phyloP scores from a whole-genome alignment of 768 basidiomycete species.

The Clathrus columnatus region DNA sequence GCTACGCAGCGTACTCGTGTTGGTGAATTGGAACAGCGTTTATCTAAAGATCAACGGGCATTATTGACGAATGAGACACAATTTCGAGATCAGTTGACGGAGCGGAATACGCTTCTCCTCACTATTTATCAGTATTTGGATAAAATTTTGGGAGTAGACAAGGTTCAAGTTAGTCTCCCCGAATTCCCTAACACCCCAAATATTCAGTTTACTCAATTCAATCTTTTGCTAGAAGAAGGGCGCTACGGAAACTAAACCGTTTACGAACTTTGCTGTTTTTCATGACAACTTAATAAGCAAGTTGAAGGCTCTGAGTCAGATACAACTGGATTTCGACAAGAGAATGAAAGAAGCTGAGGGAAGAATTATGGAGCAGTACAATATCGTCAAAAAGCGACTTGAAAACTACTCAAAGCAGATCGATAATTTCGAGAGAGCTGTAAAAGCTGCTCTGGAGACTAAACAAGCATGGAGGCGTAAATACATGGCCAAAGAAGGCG shows the following conservation, averaged over 20 bases:
- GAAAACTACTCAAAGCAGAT: slow-evolving; percentile 87
- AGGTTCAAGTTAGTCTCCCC: slow-evolving; percentile 56
- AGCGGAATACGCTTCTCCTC: slow-evolving; percentile 83
- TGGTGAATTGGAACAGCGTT: slow-evolving; percentile 66
- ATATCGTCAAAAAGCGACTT: slow-evolving; percentile 75
- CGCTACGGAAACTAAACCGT: slow-evolving; percentile 78
- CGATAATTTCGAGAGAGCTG: slow-evolving; percentile 82
- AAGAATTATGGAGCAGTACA: slow-evolving; percentile 63
- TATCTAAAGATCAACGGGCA: slow-evolving; percentile 75
- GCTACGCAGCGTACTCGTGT: slow-evolving; percentile 49
- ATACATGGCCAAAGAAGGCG: slow-evolving; percentile 76
- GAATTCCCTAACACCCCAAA: background rate
- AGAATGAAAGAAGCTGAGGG: slow-evolving; percentile 72
- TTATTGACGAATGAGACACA: slow-evolving; percentile 65
- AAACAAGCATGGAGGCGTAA: slow-evolving; percentile 80
- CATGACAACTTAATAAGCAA: slow-evolving; percentile 89
- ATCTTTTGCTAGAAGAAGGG: slow-evolving; percentile 53
- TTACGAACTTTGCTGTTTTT: slow-evolving; percentile 89
- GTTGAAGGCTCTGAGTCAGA: slow-evolving; percentile 74
- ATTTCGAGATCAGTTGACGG: slow-evolving; percentile 87
- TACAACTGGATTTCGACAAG: slow-evolving; percentile 82
- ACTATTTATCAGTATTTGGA: slow-evolving; percentile 95
- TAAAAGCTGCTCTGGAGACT: slow-evolving; percentile 75
- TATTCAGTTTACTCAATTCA: background rate
- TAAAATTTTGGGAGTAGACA: slow-evolving; percentile 84